phyloP scores from a whole-genome alignment of 768 basidiomycete genomes.

The Lentinula sp. region DNA sequence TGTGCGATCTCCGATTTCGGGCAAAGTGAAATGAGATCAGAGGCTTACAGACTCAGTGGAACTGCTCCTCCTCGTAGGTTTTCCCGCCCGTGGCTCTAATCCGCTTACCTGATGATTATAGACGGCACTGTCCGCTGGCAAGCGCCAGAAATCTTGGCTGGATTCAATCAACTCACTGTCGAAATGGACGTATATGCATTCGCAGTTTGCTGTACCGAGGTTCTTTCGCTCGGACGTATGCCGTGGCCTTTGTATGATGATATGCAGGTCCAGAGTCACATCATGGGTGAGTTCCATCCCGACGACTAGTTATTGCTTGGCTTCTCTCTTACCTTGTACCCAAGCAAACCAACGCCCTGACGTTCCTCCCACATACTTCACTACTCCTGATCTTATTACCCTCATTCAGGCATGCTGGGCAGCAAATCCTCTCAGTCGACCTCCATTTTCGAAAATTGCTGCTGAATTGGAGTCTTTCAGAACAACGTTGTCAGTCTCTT shows the following conservation, averaged over 20 bases:
- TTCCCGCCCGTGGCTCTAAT: neutral
- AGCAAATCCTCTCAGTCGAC: slow-evolving; percentile 42
- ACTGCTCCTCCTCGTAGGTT: slow-evolving; percentile 39
- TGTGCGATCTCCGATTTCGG: slow-evolving; percentile 84
- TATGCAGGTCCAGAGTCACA: slow-evolving; percentile 41
- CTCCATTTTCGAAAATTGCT: slow-evolving; percentile 45
- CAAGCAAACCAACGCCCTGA: slow-evolving; percentile 46
- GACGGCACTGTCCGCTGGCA: slow-evolving; percentile 69
- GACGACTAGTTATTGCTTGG: slow-evolving; percentile 1
- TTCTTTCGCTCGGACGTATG: slow-evolving; percentile 54
- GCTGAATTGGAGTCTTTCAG: slow-evolving; percentile 38
- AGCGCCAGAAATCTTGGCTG: slow-evolving; percentile 60
- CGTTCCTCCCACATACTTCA: slow-evolving; percentile 33
- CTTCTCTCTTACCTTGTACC: slow-evolving; percentile 3
- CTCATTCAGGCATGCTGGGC: slow-evolving; percentile 56
- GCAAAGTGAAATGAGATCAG: slow-evolving; percentile 72
- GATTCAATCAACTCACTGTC: slow-evolving; percentile 37
- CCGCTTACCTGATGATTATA: slow-evolving; percentile 12
- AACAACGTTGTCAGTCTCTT: slow-evolving; percentile 8
- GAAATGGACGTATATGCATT: slow-evolving; percentile 67
- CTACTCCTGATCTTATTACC: slow-evolving; percentile 27
- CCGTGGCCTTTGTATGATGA: slow-evolving; percentile 53
- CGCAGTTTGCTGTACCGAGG: slow-evolving; percentile 59
- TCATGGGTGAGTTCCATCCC: slow-evolving; percentile 34
- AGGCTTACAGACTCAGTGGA: slow-evolving; percentile 58